phyloP scores from a whole-genome alignment of 768 basidiomycete genomes.

The Albatrellus ellisii region DNA sequence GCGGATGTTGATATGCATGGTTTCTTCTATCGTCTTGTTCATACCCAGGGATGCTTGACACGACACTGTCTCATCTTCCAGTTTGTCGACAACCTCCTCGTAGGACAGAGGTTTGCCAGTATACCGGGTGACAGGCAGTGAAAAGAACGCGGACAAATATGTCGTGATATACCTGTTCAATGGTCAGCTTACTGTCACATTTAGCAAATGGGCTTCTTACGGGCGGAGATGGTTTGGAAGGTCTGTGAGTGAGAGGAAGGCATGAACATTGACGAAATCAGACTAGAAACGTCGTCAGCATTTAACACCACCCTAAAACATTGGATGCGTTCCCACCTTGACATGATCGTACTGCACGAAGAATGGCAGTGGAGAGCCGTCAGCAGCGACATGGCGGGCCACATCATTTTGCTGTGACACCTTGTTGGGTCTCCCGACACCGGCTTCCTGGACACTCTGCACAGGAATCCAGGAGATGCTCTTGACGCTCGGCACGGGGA shows the following conservation, averaged over 20 bases:
- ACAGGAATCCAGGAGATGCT: slow-evolving; percentile 88
- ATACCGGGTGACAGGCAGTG: slow-evolving; percentile 63
- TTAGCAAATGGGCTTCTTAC: slow-evolving; percentile 25
- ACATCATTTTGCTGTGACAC: slow-evolving; percentile 39
- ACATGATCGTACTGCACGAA: slow-evolving; percentile 94
- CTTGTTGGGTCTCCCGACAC: slow-evolving; percentile 29
- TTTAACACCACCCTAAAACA: background rate
- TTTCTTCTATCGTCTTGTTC: slow-evolving; percentile 53
- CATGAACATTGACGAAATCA: slow-evolving; percentile 78
- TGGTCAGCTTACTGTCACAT: slow-evolving; percentile 5
- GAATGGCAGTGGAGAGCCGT: slow-evolving; percentile 63
- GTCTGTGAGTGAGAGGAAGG: slow-evolving; percentile 61
- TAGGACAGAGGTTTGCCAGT: slow-evolving; percentile 62
- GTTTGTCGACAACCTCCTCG: slow-evolving; percentile 82
- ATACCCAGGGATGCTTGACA: slow-evolving; percentile 67
- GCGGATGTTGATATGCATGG: slow-evolving; percentile 63
- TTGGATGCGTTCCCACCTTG: slow-evolving; percentile 41
- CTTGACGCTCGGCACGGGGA: slow-evolving; percentile 86
- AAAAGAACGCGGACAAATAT: slow-evolving; percentile 79
- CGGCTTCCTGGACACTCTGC: slow-evolving; percentile 49
- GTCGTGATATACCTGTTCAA: slow-evolving; percentile 52
- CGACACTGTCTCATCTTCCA: slow-evolving; percentile 84
- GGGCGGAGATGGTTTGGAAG: slow-evolving; percentile 68
- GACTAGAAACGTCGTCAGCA: slow-evolving; percentile 37
- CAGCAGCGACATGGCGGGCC: slow-evolving; percentile 47